Conservation (phyloP, 1,284 basidiomycete species). For the Xerocomus cyaneibrunnescens region DNA sequence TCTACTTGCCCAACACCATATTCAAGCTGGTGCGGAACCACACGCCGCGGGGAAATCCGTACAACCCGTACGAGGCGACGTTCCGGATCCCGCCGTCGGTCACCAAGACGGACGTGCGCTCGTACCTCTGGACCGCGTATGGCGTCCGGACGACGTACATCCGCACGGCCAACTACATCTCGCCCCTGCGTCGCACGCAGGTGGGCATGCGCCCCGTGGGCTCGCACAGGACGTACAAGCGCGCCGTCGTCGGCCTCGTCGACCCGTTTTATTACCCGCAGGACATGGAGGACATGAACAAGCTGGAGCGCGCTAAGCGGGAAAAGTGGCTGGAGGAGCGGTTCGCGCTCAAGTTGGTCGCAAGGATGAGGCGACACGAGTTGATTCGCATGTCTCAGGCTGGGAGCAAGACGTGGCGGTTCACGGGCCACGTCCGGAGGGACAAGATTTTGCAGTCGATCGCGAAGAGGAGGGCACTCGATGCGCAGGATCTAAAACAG, state of each 20-base stretch:
- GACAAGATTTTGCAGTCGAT: constrained; percentile 44
- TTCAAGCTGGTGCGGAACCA: constrained; percentile 85
- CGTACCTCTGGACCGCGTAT: constrained; percentile 82
- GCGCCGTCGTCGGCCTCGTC: constrained; percentile 83
- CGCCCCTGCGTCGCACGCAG: constrained; percentile 47
- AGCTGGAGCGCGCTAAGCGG: constrained; percentile 50
- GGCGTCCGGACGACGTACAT: constrained; percentile 90
- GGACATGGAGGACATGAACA: constrained; percentile 72
- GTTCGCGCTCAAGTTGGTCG: constrained; percentile 49
- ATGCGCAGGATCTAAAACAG: constrained; percentile 21
- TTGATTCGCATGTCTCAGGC: constrained; percentile 49
- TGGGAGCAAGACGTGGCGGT: constrained; percentile 46
- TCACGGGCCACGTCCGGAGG: constrained; percentile 41
- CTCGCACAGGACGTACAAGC: constrained; percentile 71
- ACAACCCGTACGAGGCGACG: constrained; percentile 94
- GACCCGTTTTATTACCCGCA: constrained; percentile 92
- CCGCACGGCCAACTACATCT: constrained; percentile 86
- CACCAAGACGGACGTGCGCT: constrained; percentile 90
- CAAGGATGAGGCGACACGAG: constrained; percentile 44
- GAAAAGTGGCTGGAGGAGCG: constrained; percentile 60
- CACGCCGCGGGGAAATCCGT: constrained; percentile 73
- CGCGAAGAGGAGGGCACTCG: constrained; percentile 28
- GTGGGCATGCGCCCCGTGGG: constrained; percentile 33
- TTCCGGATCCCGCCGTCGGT: constrained; percentile 85
- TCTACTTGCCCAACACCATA: constrained; percentile 88